These are phyloP conservation scores for Dalbergia cochinchinensis DNA, from an alignment of 306 rosid species.

Conservation along the genomic window DNA sequence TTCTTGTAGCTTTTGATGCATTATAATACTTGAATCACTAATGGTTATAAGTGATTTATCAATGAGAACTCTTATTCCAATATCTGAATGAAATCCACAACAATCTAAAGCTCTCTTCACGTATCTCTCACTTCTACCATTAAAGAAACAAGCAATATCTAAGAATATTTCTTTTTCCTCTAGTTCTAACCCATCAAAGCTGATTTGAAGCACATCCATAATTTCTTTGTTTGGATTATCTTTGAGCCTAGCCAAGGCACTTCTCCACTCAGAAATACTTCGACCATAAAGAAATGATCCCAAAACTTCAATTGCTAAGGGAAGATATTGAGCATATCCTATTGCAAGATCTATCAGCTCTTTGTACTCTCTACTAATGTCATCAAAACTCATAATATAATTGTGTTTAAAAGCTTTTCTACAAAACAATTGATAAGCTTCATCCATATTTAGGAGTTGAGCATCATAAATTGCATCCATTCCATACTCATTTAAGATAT, in stretches of 20 bases:
- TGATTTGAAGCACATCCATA: slow-evolving; percentile 2
- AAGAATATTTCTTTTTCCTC: not conserved
- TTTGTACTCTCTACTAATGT: not conserved
- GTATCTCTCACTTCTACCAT: too few species aligned
- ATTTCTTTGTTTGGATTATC: not conserved
- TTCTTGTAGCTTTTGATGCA: slow-evolving; percentile 24
- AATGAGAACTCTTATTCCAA: slow-evolving; percentile 23
- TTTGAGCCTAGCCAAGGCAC: not conserved
- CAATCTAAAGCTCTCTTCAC: not conserved
- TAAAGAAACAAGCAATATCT: too few species aligned
- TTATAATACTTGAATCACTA: not conserved
- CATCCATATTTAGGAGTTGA: too few species aligned
- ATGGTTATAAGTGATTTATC: slow-evolving; percentile 36
- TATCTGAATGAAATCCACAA: slow-evolving; percentile 28
- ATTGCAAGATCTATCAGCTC: not conserved
- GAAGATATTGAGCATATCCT: slow-evolving; percentile 26
- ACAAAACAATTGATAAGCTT: not conserved
- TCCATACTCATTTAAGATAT: not conserved
- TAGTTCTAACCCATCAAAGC: not conserved
- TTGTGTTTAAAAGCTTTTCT: not conserved
- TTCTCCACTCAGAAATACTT: slow-evolving; percentile 1
- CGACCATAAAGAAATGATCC: not conserved
- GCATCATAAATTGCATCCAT: too few species aligned
- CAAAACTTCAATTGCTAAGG: slow-evolving; percentile 24
- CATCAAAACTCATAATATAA: not conserved